Evolutionary conservation across 495 filamentous ascomycete species (phyloP), one percentile per base, ranked within the genome.

Genomic region (Penicillium argentinense): DNA sequence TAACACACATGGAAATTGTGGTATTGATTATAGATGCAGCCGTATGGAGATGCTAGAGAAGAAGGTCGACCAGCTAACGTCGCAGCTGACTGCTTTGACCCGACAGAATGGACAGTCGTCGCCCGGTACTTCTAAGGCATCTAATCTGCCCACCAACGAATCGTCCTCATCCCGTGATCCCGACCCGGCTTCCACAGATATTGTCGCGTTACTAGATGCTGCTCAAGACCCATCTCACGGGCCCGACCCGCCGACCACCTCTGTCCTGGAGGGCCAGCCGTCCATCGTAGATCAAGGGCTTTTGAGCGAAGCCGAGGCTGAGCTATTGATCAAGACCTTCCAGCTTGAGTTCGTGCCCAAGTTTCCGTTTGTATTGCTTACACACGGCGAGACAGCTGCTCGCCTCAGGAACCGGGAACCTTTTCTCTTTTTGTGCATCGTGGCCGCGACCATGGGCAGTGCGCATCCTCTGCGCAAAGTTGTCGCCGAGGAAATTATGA

Each of bases 271-370:
- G 33, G 53, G 53, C 42, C 49, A 56, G 32, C 49, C 53, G 27
- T 53, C 53, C 36, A 56, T 56, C 42, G 46, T 60, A 19, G 57
- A 60, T 36, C 45, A 46, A 33, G 57, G 53, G 9, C 53, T 56
- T 29, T 40, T 60, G 37, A 56, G 47, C 25, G 47, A 56, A 47
- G 42, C 29, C 8, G 53, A 56, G 37, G 53, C 53, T 39, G 47
- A 56, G 18, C 42, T 13, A 21, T 48, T 60, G 14, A 5, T 60
- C 22, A 38, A 19, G 16, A 51, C 37, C 18, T 60, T 49, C 49
- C 49, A 40, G 23, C 34, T 51, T 38, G 28, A 45, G 4, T 48
- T 53, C 3, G 43, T 56, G 16, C 49, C 44, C 30, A 53, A 45
- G 21, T 60, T 60, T 42, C 57, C 57, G 0, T 60, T 60, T 42